These are phyloP conservation scores for Neonectria coccinea DNA, from an alignment of 2,329 filamentous ascomycete genomes.

Conservation along the genomic window DNA sequence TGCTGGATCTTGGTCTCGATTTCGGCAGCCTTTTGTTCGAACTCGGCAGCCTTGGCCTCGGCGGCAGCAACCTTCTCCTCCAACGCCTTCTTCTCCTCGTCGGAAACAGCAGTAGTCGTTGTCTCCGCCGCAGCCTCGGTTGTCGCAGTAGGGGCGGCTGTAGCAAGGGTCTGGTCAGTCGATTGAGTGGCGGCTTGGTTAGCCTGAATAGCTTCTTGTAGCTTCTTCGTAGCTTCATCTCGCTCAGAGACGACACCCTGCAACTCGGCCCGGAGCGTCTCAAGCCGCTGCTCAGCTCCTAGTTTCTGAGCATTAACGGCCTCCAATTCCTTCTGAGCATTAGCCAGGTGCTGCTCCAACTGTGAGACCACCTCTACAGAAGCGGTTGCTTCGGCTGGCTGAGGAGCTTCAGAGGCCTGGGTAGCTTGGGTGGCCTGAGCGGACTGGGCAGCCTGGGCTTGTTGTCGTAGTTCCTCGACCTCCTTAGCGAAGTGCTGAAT, in stretches of 20 bases:
- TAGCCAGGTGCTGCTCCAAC: constrained; percentile 62
- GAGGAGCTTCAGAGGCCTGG: constrained; percentile 54
- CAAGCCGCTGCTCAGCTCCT: constrained; percentile 72
- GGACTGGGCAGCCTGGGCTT: constrained; percentile 52
- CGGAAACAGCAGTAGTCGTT: constrained; percentile 53
- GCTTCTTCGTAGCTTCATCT: constrained; percentile 65
- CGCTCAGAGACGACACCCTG: constrained; percentile 71
- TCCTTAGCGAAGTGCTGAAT: constrained; percentile 58
- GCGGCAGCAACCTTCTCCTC: constrained; percentile 72
- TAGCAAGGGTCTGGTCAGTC: constrained; percentile 28
- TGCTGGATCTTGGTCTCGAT: constrained; percentile 71
- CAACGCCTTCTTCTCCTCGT: constrained; percentile 70
- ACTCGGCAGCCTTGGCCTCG: constrained; percentile 72
- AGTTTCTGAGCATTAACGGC: constrained; percentile 75
- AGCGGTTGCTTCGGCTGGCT: constrained; percentile 52
- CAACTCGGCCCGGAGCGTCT: constrained; percentile 68
- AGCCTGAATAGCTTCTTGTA: constrained; percentile 54
- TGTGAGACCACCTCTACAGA: constrained; percentile 61
- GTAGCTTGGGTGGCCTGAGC: constrained; percentile 52
- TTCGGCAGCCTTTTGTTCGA: constrained; percentile 72
- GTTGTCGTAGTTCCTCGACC: constrained; percentile 53
- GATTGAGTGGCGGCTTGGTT: constrained; percentile 47
- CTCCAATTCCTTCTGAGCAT: constrained; percentile 71
- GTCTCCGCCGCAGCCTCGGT: constrained; percentile 34
- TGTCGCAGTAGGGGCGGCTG: constrained; percentile 30